Percentiles rank a stretch among this genome's conserved stretches.
Conservation (phyloP, 2,329 filamentous ascomycete genomes). For the Escovopsis sp. region DNA sequence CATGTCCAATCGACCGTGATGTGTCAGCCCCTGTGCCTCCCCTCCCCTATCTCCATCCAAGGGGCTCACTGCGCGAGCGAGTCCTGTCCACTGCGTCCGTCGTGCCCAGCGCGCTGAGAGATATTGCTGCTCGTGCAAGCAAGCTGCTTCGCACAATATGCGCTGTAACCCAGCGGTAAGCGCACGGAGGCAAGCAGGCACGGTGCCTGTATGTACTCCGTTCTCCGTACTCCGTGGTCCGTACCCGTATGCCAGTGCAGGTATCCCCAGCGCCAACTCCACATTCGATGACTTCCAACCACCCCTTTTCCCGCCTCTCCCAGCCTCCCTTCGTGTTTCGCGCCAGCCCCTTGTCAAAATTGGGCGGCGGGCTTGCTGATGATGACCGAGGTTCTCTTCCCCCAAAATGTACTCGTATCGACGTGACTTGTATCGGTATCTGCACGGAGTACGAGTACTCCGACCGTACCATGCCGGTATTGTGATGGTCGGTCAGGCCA, state of each 20-base stretch:
- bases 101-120: slow-evolving; percentile 4
- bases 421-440: no score
- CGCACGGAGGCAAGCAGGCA: slow-evolving; percentile 2
- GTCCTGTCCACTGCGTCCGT: neutral
- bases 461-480: no score
- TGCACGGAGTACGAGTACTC: no score
- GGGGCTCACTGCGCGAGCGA: no score
- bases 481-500: neutral
- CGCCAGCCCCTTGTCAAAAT: neutral
- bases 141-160: neutral
- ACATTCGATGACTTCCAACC: neutral
- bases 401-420: no score
- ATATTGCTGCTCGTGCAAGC: neutral
- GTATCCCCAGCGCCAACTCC: neutral
- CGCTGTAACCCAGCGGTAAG: slow-evolving; percentile 8
- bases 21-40: neutral
- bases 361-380: neutral
- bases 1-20: no score
- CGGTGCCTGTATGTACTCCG: no score
- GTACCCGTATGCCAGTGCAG: no score
- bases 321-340: neutral
- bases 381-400: neutral
- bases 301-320: neutral
- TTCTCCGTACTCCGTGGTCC: no score
- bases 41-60: neutral